phyloP scores from a whole-genome alignment of 169 alveolate species.

The Eimeria falciformis region DNA sequence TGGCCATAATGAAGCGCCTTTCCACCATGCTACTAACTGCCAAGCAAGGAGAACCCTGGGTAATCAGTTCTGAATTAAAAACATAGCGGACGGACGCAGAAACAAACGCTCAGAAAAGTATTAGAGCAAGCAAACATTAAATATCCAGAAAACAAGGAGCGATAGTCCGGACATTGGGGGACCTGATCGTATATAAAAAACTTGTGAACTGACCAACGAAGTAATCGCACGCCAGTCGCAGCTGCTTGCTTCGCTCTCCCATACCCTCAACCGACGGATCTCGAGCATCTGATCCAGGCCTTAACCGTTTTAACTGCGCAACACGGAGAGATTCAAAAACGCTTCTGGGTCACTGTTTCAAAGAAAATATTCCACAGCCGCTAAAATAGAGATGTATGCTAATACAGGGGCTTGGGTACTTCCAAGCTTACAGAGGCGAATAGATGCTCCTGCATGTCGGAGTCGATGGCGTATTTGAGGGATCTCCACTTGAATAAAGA shows the following conservation, averaged over 20 bases:
- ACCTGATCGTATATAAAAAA: no score
- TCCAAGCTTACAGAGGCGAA: conserved; percentile 22
- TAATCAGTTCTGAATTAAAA: conserved; percentile 13
- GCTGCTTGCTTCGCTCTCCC: conserved; percentile 43
- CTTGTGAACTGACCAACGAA: conserved; percentile 38
- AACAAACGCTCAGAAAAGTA: no score
- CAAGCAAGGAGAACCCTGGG: conserved; percentile 57
- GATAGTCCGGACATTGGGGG: no score
- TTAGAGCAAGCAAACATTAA: no score
- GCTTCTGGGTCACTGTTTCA: not conserved
- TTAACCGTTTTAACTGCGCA: conserved; percentile 12
- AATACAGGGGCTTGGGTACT: no score
- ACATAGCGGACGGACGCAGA: not conserved
- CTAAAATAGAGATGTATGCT: no score
- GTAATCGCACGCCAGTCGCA: conserved; percentile 32
- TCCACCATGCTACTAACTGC: conserved; percentile 13
- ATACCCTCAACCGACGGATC: not conserved
- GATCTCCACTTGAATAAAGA: conserved; percentile 61
- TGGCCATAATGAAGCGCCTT: conserved; percentile 34
- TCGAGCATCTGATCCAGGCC: not conserved
- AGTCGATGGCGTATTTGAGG: conserved; percentile 35
- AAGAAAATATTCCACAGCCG: not conserved
- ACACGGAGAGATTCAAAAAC: not conserved
- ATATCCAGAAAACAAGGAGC: no score
- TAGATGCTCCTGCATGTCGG: conserved; percentile 33